Evolutionary conservation across 106 monocot genomes (phyloP).

Genomic region (Acorus calamus): DNA sequence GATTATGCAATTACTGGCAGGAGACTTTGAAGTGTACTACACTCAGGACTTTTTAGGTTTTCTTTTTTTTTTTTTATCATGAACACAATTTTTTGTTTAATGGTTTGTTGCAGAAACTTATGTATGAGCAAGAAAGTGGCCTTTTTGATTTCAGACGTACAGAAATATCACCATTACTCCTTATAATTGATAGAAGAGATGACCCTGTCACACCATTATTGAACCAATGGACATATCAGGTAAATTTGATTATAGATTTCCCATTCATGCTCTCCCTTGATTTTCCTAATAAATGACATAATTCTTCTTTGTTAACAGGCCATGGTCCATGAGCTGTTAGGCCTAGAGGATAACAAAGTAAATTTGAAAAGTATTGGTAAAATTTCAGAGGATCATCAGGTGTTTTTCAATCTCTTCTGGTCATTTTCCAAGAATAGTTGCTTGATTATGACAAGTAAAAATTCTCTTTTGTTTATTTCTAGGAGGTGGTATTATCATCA

Average conservation of each 20-base stretch:
- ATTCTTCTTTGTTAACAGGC: slow-evolving; percentile 36
- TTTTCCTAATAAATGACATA: neutral
- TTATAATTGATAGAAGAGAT: slow-evolving; percentile 93
- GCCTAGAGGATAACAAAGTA: slow-evolving; percentile 87
- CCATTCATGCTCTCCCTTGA: neutral
- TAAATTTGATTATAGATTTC: slow-evolving; percentile 5
- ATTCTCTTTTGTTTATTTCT: neutral
- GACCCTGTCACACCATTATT: slow-evolving; percentile 96
- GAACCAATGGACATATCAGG: slow-evolving; percentile 99
- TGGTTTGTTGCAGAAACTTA: slow-evolving; percentile 63
- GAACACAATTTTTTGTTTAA: neutral
- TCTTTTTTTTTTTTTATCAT: neutral
- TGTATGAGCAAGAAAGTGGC: slow-evolving; percentile 99
- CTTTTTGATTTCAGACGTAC: slow-evolving; percentile 99
- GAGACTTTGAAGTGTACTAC: neutral
- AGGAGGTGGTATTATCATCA: slow-evolving; percentile 96
- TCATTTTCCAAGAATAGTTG: no score
- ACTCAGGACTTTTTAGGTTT: neutral
- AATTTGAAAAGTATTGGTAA: slow-evolving; percentile 64
- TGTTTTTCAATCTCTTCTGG: slow-evolving; percentile 16
- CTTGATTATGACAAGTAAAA: no score
- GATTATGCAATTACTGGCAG: neutral
- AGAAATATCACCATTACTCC: slow-evolving; percentile 79
- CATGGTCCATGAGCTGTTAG: slow-evolving; percentile 97
- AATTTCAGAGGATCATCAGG: slow-evolving; percentile 89